Conservation (phyloP, 78 protist genomes). For the Isochrysis galbana region DNA sequence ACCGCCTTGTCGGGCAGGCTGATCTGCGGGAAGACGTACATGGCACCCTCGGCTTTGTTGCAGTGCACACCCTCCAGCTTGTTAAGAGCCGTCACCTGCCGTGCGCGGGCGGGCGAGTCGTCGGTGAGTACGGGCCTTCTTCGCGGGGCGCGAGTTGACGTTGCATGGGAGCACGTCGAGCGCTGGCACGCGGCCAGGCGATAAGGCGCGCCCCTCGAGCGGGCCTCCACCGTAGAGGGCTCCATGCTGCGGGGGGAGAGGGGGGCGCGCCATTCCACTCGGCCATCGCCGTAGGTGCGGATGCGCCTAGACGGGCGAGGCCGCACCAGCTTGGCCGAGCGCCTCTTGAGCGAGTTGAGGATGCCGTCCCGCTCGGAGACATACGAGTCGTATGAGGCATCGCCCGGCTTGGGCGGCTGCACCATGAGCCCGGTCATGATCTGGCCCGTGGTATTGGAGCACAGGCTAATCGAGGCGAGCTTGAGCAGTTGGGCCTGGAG, state of each 20-base stretch:
- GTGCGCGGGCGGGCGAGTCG: too few relatives aligned
- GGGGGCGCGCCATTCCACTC: too few relatives aligned
- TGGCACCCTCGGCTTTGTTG: conserved; percentile 80
- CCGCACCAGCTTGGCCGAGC: not conserved
- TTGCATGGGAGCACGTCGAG: too few relatives aligned
- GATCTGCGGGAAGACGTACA: conserved; percentile 97
- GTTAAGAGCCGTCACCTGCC: conserved; percentile 72
- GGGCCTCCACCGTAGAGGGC: too few relatives aligned
- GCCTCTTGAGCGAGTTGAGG: conserved; percentile 44
- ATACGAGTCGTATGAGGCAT: conserved; percentile 60
- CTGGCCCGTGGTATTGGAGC: conserved; percentile 58
- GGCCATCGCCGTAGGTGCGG: not conserved
- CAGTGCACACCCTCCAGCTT: conserved; percentile 73
- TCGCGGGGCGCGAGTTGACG: too few relatives aligned
- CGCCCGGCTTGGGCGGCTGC: conserved; percentile 91
- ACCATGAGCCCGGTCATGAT: conserved; percentile 71
- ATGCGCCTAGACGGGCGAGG: not conserved
- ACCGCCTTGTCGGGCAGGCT: conserved; percentile 85
- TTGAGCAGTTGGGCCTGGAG: conserved; percentile 84
- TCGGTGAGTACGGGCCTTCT: too few relatives aligned
- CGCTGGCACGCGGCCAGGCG: too few relatives aligned
- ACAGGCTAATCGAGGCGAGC: conserved; percentile 83
- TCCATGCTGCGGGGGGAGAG: too few relatives aligned
- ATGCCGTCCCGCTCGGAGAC: conserved; percentile 68
- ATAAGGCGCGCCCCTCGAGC: too few relatives aligned